A percentile compares a stretch with the other conserved stretches of the same genome.
phyloP scores from a whole-genome alignment of 352 stramenopile species.

The Pythium monospermum region DNA sequence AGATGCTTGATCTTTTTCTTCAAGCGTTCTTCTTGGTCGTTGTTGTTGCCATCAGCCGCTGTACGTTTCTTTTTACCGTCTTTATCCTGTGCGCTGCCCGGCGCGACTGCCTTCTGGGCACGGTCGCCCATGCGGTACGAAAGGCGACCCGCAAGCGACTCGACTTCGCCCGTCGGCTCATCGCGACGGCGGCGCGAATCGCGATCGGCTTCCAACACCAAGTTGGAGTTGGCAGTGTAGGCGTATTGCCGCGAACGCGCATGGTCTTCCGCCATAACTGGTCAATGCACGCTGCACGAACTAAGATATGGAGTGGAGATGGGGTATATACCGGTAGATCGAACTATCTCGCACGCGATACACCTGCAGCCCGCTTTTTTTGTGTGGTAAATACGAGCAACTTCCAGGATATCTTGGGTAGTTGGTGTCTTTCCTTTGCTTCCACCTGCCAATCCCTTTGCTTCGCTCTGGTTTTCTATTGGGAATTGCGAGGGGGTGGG shows the following conservation, averaged over 20 bases:
- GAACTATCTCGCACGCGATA: no score
- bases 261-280: slow-evolving; percentile 84
- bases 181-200: slow-evolving; percentile 72
- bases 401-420: no score
- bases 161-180: slow-evolving; percentile 84
- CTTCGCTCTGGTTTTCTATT: background rate
- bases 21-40: slow-evolving; percentile 35
- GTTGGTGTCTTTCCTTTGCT: background rate
- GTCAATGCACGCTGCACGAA: background rate
- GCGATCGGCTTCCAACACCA: slow-evolving; percentile 91
- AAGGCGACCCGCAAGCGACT: slow-evolving; percentile 75
- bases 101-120: slow-evolving; percentile 56
- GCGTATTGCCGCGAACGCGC: slow-evolving; percentile 89
- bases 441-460: background rate
- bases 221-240: slow-evolving; percentile 92
- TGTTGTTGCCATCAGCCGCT: slow-evolving; percentile 25
- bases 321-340: no score
- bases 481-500: background rate
- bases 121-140: slow-evolving; percentile 83
- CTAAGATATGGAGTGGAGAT: no score
- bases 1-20: slow-evolving; percentile 72
- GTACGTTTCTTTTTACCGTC: slow-evolving; percentile 29
- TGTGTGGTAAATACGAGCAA: no score
- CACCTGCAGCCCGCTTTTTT: no score
- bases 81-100: slow-evolving; percentile 29